Conservation (phyloP, 352 stramenopile species). For the Phytophthora boehmeriae region DNA sequence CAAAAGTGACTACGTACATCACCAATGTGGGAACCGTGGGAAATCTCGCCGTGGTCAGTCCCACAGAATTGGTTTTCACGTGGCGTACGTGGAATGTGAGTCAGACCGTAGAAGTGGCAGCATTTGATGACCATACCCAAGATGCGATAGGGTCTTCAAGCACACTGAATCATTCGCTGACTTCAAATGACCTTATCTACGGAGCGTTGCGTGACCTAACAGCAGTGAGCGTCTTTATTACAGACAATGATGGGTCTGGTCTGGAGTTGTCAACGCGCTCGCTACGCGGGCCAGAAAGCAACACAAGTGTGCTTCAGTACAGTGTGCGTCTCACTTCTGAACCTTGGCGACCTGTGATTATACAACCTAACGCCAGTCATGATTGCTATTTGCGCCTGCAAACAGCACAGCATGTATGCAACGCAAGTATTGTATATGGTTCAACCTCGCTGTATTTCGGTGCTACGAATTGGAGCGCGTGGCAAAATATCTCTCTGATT, state of each 20-base stretch:
- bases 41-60: slow-evolving; percentile 41
- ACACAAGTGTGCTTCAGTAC: slow-evolving; percentile 47
- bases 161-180: slow-evolving; percentile 54
- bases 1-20: slow-evolving; percentile 59
- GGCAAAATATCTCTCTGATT: slow-evolving; percentile 59
- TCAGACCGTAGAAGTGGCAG: slow-evolving; percentile 55
- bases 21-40: slow-evolving; percentile 57
- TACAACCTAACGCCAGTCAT: slow-evolving; percentile 52
- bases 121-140: slow-evolving; percentile 68
- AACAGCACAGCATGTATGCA: slow-evolving; percentile 49
- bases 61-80: slow-evolving; percentile 56
- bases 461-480: slow-evolving; percentile 63
- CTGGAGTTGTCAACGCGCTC: slow-evolving; percentile 51
- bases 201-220: slow-evolving; percentile 42
- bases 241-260: slow-evolving; percentile 68
- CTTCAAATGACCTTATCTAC: slow-evolving; percentile 77
- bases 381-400: slow-evolving; percentile 56
- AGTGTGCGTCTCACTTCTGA: slow-evolving; percentile 61
- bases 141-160: slow-evolving; percentile 54
- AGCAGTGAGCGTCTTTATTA: slow-evolving; percentile 56
- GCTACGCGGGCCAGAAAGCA: slow-evolving; percentile 51
- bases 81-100: slow-evolving; percentile 73
- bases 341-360: slow-evolving; percentile 59
- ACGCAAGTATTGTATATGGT: slow-evolving; percentile 51
- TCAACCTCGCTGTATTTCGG: slow-evolving; percentile 55